Evolutionary conservation across 345 rosid species (phyloP), one percentile per base, ranked within the genome.

Genomic region (Populus deltoides): DNA sequence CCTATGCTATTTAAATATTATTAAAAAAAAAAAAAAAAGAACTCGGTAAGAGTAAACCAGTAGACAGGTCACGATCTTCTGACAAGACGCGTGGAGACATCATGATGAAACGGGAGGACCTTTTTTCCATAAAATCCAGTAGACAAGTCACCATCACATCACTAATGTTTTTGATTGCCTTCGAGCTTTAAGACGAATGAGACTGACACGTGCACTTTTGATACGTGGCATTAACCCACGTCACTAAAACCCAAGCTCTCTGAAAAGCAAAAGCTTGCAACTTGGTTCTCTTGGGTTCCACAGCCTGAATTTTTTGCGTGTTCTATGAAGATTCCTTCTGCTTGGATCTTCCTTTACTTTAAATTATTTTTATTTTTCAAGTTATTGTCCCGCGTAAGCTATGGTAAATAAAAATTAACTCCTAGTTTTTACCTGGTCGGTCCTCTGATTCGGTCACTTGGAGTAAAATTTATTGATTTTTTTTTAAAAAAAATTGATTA

Each of bases 141-240:
- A 3, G 35, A 71, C 85, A 47, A 76, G 71, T 76, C 81, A 47
- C 74, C 6, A 67, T 79, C 81, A 47, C 74, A 8, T 57, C 43
- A 2, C 77, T 76, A 79, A 81, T 8, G 8, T 38, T 45, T 31
- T 31, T 25, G 3, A 59, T 43, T 45, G 47, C 80, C 84, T 81
- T 67, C 74, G 83, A 68, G 83, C 82, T 82, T 41, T 4, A 57
- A 35, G 24, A 12, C 78, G 49, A 71, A 67, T 57, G 6, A 7
- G 16, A 11, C 1, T 1, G 74, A 65, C 82, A 85, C 86, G 77
- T 79, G 47, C 2, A 0, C 9, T 8, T 11, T 1, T 8, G 13
- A 73, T 83, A 83, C 83, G 83, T 83, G 86, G 51, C 78, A 3
- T 2, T 0, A 45, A 57, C 78, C 80, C 79, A 71, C 47, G 16